Conservation (phyloP, 1,139 yeast species). For the Geotrichum bryndzae region DNA sequence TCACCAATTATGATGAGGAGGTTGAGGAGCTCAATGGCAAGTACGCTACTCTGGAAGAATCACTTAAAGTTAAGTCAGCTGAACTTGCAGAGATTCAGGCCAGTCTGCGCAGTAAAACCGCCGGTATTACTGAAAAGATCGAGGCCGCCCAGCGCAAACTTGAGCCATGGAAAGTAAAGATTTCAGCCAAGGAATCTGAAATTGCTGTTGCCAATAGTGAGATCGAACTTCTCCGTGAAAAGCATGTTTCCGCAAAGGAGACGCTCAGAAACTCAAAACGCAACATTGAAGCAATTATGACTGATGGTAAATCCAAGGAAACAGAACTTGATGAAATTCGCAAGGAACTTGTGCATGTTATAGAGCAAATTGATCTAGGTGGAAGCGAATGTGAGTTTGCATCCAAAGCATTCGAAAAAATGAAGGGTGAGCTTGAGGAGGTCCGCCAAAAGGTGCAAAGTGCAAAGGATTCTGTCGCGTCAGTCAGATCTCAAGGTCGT, state of each 20-base stretch:
- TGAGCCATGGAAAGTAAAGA: slow-evolving; percentile 77
- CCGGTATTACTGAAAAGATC: slow-evolving; percentile 56
- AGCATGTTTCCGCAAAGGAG: slow-evolving; percentile 41
- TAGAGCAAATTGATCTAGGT: slow-evolving; percentile 53
- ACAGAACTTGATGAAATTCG: slow-evolving; percentile 39
- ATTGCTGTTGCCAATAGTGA: slow-evolving; percentile 62
- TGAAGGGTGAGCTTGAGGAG: slow-evolving; percentile 49
- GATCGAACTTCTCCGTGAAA: slow-evolving; percentile 52
- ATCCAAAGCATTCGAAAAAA: slow-evolving; percentile 42
- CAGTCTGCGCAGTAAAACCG: slow-evolving; percentile 67
- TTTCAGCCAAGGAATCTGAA: slow-evolving; percentile 60
- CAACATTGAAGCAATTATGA: slow-evolving; percentile 45
- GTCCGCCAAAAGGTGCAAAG: slow-evolving; percentile 62
- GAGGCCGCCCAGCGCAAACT: slow-evolving; percentile 57
- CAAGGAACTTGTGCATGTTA: slow-evolving; percentile 44
- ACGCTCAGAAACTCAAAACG: slow-evolving; percentile 46
- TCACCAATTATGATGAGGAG: slow-evolving; percentile 44
- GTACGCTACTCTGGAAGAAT: slow-evolving; percentile 41
- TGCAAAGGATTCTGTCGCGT: slow-evolving; percentile 53
- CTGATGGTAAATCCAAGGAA: slow-evolving; percentile 51
- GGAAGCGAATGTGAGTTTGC: slow-evolving; percentile 52
- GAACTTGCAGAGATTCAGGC: slow-evolving; percentile 57
- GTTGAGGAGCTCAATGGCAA: slow-evolving; percentile 35
- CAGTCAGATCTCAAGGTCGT: slow-evolving; percentile 60
- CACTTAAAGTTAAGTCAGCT: slow-evolving; percentile 49